phyloP scores from a whole-genome alignment of 148 eudicot genomes.

The Euryodendron excelsum region DNA sequence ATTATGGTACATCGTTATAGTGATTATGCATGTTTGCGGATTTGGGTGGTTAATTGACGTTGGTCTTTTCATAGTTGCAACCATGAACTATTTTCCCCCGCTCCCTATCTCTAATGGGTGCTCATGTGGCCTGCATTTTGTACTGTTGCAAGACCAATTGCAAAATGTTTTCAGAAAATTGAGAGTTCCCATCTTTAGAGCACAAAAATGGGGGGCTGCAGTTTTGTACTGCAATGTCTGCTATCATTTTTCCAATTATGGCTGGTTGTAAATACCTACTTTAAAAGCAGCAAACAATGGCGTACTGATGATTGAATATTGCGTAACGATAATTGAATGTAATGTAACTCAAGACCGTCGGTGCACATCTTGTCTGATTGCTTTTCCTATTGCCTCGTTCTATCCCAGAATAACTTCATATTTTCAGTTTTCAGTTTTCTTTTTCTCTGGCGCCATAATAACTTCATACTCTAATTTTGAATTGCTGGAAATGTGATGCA shows the following conservation, averaged over 20 bases:
- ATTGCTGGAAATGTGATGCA: background rate
- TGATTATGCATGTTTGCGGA: too few species aligned
- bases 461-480: background rate
- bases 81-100: too few species aligned
- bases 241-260: background rate
- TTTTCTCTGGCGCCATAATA: background rate
- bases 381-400: too few species aligned
- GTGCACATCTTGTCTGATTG: background rate
- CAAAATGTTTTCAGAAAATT: background rate
- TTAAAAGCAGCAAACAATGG: too few species aligned
- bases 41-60: too few species aligned
- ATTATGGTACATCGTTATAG: too few species aligned
- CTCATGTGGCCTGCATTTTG: background rate
- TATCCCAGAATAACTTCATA: too few species aligned
- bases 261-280: background rate
- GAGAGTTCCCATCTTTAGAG: background rate
- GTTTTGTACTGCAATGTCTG: background rate
- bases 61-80: too few species aligned
- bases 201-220: background rate
- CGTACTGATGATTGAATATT: too few species aligned
- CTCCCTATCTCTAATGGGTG: too few species aligned
- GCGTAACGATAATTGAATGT: too few species aligned
- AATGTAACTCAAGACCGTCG: background rate
- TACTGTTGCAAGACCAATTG: background rate
- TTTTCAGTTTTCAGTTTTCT: too few species aligned